Base-by-base conservation (phyloP, 2,329 filamentous ascomycete genomes). In the Cercospora berteroae region DNA sequence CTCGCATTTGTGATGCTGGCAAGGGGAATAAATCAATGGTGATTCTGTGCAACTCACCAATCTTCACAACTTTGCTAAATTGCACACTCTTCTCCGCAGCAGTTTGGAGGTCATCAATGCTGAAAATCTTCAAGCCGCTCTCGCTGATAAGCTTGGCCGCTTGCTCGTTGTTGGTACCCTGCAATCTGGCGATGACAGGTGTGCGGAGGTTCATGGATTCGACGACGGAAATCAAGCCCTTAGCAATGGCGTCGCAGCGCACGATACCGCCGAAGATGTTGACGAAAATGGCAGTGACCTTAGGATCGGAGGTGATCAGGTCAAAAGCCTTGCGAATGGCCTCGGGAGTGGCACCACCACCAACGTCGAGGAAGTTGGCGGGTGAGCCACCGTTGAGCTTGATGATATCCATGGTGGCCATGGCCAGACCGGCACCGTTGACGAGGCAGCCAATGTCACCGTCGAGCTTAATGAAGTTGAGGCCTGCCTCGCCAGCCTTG, bases 321-420 rank as follows among this genome's bases (percentile, higher is more conserved):
- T 97, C 94, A 79, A 99, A 99, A 74, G 95, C 95, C 83, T 95
- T 91, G 85, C 93, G 92, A 84, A 99, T 99, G 76, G 95, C 95
- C 74, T 94, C 90, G 36, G 95, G 94, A 69, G 95, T 99, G 74
- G 95, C 95, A 85, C 95, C 95, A 81, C 95, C 95, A 79, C 95
- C 95, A 75, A 99, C 95, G 80, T 99, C 95, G 75, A 99, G 87
- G 89, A 99, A 99, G 89, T 99, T 99, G 76, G 95, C 95, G 70
- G 95, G 95, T 79, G 88, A 86, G 72, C 95, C 95, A 75, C 95
- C 95, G 84, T 98, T 99, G 71, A 99, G 88, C 89, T 99, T 98
- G 88, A 99, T 99, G 82, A 99, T 98, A 83, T 99, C 95, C 95
- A 99, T 99, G 80, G 95, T 99, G 71, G 95, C 95, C 95, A 99